phyloP scores from a whole-genome alignment of 257 asterid species.

The Lycium barbarum region DNA sequence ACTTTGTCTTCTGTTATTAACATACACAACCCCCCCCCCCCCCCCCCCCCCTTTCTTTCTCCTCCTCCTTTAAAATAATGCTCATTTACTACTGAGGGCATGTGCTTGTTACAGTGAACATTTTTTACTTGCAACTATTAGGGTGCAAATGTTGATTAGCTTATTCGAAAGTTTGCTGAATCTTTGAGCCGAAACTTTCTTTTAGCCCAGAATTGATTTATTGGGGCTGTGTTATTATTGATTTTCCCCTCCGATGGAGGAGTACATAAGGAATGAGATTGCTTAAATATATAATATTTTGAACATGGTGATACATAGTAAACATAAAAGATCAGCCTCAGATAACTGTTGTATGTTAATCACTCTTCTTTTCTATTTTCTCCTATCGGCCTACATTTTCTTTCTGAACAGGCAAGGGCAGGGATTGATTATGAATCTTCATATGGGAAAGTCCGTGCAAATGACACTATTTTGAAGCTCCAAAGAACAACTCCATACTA shows the following conservation, averaged over 20 bases:
- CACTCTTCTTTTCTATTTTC: neutral
- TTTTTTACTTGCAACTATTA: conserved; percentile 21
- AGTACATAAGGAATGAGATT: neutral
- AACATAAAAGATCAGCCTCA: neutral
- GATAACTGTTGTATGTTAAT: neutral
- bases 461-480: conserved; percentile 90
- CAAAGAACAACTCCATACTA: conserved; percentile 97
- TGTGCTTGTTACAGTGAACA: conserved; percentile 6
- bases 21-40: neutral
- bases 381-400: neutral
- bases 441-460: conserved; percentile 85
- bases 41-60: neutral
- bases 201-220: conserved; percentile 3
- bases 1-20: neutral
- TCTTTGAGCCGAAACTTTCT: neutral
- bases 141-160: conserved; percentile 6
- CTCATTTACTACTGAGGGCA: neutral
- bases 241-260: neutral
- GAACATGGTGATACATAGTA: neutral
- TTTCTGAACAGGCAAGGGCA: conserved; percentile 81
- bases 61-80: no score
- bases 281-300: neutral
- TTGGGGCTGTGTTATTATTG: neutral
- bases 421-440: conserved; percentile 98
- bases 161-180: neutral